Percentiles rank a stretch among this genome's conserved stretches.
phyloP scores from a whole-genome alignment of 1,284 basidiomycete species.

The Papiliotrema laurentii region DNA sequence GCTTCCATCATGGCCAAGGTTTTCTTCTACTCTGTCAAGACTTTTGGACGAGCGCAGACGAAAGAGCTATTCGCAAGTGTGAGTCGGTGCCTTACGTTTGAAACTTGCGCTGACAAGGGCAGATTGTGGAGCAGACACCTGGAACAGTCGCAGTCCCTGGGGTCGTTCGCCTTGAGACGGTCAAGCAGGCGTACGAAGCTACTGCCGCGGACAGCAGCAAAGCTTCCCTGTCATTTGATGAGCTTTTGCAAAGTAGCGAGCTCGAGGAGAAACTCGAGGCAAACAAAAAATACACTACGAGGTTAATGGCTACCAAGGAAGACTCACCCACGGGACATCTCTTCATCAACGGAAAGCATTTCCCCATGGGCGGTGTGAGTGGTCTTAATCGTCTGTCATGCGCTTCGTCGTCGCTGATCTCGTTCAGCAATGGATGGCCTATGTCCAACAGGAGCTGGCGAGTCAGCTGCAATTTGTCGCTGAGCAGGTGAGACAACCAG shows the following conservation, averaged over 20 bases:
- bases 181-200: slow-evolving; percentile 29
- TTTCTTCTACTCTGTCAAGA: slow-evolving; percentile 63
- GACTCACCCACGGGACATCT: slow-evolving; percentile 42
- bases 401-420: neutral
- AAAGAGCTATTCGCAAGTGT: slow-evolving; percentile 58
- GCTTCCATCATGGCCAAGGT: slow-evolving; percentile 67
- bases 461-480: slow-evolving; percentile 65
- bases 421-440: slow-evolving; percentile 53
- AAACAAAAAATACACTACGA: slow-evolving; percentile 24
- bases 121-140: slow-evolving; percentile 22
- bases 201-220: slow-evolving; percentile 16
- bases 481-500: slow-evolving; percentile 55
- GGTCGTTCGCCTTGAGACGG: slow-evolving; percentile 19
- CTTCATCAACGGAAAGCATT: slow-evolving; percentile 85
- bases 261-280: slow-evolving; percentile 26
- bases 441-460: slow-evolving; percentile 60
- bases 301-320: slow-evolving; percentile 29
- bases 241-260: slow-evolving; percentile 40
- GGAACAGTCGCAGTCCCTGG: slow-evolving; percentile 15
- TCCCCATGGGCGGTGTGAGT: slow-evolving; percentile 65
- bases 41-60: slow-evolving; percentile 61
- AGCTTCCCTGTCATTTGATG: slow-evolving; percentile 39
- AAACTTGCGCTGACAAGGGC: slow-evolving; percentile 3
- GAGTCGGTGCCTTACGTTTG: too few species aligned
- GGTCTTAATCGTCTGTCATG: neutral